Evolutionary conservation across 2,329 filamentous ascomycete genomes (phyloP).

Genomic region (Cladorrhinum sp.): DNA sequence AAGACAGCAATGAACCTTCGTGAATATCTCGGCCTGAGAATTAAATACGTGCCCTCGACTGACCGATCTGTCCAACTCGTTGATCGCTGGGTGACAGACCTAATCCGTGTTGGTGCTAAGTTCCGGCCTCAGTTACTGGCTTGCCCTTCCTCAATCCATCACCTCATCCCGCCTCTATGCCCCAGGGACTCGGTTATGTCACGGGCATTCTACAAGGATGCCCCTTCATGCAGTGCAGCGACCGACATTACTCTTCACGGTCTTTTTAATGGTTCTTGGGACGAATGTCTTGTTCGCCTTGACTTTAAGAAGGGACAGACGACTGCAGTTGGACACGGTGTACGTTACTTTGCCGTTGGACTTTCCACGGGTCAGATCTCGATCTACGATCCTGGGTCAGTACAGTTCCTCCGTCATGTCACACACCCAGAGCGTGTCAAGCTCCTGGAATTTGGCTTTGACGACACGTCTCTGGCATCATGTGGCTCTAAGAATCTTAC

Average conservation of each 20-base stretch:
- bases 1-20: slow-evolving; percentile 33
- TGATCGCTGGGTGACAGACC: slow-evolving; percentile 33
- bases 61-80: slow-evolving; percentile 26
- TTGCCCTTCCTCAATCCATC: slow-evolving; percentile 35
- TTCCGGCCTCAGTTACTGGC: slow-evolving; percentile 31
- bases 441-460: slow-evolving; percentile 28
- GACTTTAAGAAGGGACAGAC: slow-evolving; percentile 29
- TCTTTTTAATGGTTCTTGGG: too few species aligned
- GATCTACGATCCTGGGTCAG: slow-evolving; percentile 29
- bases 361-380: slow-evolving; percentile 31
- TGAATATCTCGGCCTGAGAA: slow-evolving; percentile 28
- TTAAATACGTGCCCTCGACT: slow-evolving; percentile 25
- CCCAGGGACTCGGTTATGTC: slow-evolving; percentile 33
- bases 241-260: too few species aligned
- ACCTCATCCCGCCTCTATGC: slow-evolving; percentile 34
- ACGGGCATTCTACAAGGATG: slow-evolving; percentile 20
- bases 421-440: slow-evolving; percentile 29
- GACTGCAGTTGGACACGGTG: slow-evolving; percentile 28
- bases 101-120: slow-evolving; percentile 33
- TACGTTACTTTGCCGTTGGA: slow-evolving; percentile 31
- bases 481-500: slow-evolving; percentile 21
- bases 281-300: slow-evolving; percentile 34
- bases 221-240: too few species aligned
- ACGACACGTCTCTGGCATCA: slow-evolving; percentile 28
- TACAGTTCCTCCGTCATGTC: slow-evolving; percentile 23